Percentiles rank a stretch among this genome's conserved stretches.
These are phyloP conservation scores for Dryadomyces quercus-mongolicae DNA, from an alignment of 2,329 filamentous ascomycete species.

Conservation along the genomic window DNA sequence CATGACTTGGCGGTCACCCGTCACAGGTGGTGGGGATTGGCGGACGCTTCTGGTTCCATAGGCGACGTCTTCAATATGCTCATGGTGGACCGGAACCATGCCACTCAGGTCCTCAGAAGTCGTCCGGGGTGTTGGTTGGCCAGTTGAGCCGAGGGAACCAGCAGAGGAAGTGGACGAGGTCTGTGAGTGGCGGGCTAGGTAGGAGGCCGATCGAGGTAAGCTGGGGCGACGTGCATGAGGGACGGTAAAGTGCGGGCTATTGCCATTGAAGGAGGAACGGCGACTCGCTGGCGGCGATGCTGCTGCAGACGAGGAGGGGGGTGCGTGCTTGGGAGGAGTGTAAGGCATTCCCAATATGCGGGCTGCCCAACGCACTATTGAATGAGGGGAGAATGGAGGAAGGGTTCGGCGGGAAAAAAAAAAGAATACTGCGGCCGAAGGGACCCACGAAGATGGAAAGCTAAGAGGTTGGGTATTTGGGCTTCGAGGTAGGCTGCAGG, in stretches of 20 bases:
- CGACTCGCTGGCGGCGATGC: slow-evolving; percentile 46
- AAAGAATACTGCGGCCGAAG: neutral
- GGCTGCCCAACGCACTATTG: slow-evolving; percentile 9
- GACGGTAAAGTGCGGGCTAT: neutral
- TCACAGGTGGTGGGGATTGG: slow-evolving; percentile 74
- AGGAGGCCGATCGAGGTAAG: slow-evolving; percentile 53
- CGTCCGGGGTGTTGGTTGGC: slow-evolving; percentile 33
- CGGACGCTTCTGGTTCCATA: slow-evolving; percentile 41
- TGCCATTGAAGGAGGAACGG: slow-evolving; percentile 42
- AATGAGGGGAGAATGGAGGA: neutral
- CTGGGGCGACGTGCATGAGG: slow-evolving; percentile 30
- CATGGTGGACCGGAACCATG: slow-evolving; percentile 19
- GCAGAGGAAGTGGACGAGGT: slow-evolving; percentile 33
- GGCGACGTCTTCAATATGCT: slow-evolving; percentile 19
- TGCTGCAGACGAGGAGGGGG: slow-evolving; percentile 46
- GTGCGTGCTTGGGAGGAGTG: slow-evolving; percentile 63
- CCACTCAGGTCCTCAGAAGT: slow-evolving; percentile 38
- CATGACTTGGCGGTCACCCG: slow-evolving; percentile 53
- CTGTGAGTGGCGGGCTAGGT: slow-evolving; percentile 51
- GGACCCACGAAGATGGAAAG: neutral
- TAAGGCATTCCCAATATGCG: slow-evolving; percentile 61
- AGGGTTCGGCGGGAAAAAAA: neutral
- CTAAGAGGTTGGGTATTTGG: neutral
- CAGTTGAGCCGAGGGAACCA: slow-evolving; percentile 21
- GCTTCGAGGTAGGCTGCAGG: neutral